Evolutionary conservation across 352 stramenopile species (phyloP).

Genomic region (Phytophthora vignae): DNA sequence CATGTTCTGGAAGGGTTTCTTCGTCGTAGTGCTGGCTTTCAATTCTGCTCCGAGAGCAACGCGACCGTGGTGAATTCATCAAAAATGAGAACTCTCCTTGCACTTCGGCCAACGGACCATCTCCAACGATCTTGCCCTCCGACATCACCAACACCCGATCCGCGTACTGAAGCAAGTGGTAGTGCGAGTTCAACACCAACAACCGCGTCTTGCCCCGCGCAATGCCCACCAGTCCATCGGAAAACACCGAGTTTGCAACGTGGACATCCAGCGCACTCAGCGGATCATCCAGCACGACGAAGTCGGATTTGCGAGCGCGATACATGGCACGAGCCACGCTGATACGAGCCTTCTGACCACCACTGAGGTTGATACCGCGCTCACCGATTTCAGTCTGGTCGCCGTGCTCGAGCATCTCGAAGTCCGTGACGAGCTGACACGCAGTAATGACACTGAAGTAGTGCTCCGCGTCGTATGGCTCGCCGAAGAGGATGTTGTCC

Average conservation of each 20-base stretch:
- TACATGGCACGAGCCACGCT: constrained; percentile 65
- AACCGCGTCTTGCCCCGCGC: constrained; percentile 76
- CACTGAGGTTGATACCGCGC: constrained; percentile 81
- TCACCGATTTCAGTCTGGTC: constrained; percentile 95
- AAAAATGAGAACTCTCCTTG: constrained; percentile 41
- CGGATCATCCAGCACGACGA: constrained; percentile 69
- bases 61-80: not conserved
- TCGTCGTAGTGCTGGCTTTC: not conserved
- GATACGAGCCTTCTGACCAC: constrained; percentile 80
- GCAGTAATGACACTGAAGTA: constrained; percentile 63
- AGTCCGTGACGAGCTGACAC: constrained; percentile 86
- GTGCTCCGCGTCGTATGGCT: constrained; percentile 37
- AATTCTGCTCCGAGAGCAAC: not conserved
- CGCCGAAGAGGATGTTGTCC: constrained; percentile 64
- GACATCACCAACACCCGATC: constrained; percentile 70
- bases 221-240: constrained; percentile 78
- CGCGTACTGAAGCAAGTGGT: constrained; percentile 82
- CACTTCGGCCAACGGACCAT: constrained; percentile 76
- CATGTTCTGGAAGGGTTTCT: not conserved
- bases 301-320: constrained; percentile 48
- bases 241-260: constrained; percentile 93
- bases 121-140: constrained; percentile 79
- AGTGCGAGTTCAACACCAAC: constrained; percentile 93
- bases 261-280: constrained; percentile 83
- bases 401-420: constrained; percentile 74